phyloP scores from a whole-genome alignment of 768 basidiomycete species.

The Termitomyces sp. region DNA sequence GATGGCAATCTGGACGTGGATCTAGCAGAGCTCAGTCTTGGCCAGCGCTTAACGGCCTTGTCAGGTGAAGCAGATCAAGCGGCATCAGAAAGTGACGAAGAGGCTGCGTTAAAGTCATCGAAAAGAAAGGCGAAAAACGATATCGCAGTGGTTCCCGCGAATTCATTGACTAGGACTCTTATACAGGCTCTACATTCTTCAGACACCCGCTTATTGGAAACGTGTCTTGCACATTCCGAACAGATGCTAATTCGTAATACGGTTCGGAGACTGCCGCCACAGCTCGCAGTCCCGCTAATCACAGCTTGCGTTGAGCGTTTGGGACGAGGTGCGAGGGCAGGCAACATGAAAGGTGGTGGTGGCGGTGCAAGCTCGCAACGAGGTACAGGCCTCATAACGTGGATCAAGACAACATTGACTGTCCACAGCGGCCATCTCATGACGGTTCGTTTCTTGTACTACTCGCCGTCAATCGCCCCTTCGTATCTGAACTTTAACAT shows the following conservation, averaged over 20 bases:
- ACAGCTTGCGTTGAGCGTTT: conserved; percentile 87
- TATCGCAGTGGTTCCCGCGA: conserved; percentile 56
- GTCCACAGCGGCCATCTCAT: conserved; percentile 89
- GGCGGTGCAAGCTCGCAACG: conserved; percentile 77
- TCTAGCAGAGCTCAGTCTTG: conserved; percentile 86
- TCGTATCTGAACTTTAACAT: conserved; percentile 10
- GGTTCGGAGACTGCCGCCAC: conserved; percentile 78
- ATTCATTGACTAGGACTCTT: conserved; percentile 87
- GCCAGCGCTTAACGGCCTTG: conserved; percentile 79
- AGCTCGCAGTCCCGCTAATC: conserved; percentile 80
- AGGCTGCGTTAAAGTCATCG: conserved; percentile 22
- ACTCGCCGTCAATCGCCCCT: not conserved
- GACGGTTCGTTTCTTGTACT: conserved; percentile 52
- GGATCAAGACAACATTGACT: conserved; percentile 78
- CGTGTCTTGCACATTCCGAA: conserved; percentile 82
- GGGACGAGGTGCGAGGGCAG: conserved; percentile 65
- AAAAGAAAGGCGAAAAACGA: conserved; percentile 27
- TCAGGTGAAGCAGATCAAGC: conserved; percentile 42
- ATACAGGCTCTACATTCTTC: conserved; percentile 96
- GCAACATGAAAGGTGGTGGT: conserved; percentile 71
- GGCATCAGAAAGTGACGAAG: conserved; percentile 46
- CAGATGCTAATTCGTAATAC: conserved; percentile 80
- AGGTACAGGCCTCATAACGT: conserved; percentile 61
- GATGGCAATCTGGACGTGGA: conserved; percentile 77
- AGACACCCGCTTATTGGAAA: conserved; percentile 82